Percentiles rank a stretch among this genome's conserved stretches.
Evolutionary conservation across 805 yeast genomes (phyloP).

Genomic region (Saccharomycopsis oosterbeekiorum): DNA sequence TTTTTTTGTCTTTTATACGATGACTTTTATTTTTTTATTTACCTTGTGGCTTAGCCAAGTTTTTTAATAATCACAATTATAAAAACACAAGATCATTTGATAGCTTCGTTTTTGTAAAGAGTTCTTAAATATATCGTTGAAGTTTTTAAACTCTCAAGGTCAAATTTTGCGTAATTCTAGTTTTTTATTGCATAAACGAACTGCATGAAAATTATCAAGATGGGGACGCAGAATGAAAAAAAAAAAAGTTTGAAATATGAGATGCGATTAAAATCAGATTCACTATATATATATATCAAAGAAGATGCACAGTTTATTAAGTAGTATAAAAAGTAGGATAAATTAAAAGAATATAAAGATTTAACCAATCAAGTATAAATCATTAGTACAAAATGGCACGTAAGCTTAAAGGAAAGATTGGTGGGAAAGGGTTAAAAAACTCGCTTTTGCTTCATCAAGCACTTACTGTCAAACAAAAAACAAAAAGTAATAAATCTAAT

Average conservation of each 20-base stretch:
- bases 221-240: background rate
- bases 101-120: too few relatives aligned
- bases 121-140: too few relatives aligned
- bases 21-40: too few relatives aligned
- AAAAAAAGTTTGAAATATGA: background rate
- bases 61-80: too few relatives aligned
- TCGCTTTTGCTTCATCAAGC: constrained; percentile 8
- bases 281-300: background rate
- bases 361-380: too few relatives aligned
- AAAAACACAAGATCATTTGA: too few relatives aligned
- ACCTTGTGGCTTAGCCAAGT: too few relatives aligned
- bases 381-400: constrained; percentile 2
- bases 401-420: constrained; percentile 3
- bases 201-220: background rate
- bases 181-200: background rate
- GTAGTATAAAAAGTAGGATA: background rate
- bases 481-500: background rate
- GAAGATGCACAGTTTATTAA: too few relatives aligned
- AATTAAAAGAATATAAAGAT: background rate
- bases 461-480: background rate
- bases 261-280: background rate
- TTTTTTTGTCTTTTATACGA: background rate
- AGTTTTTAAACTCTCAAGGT: too few relatives aligned
- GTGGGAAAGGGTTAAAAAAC: constrained; percentile 6
- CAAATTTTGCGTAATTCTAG: background rate